These are phyloP conservation scores for Exophiala sp. DNA, from an alignment of 2,329 filamentous ascomycete genomes.

Conservation along the genomic window DNA sequence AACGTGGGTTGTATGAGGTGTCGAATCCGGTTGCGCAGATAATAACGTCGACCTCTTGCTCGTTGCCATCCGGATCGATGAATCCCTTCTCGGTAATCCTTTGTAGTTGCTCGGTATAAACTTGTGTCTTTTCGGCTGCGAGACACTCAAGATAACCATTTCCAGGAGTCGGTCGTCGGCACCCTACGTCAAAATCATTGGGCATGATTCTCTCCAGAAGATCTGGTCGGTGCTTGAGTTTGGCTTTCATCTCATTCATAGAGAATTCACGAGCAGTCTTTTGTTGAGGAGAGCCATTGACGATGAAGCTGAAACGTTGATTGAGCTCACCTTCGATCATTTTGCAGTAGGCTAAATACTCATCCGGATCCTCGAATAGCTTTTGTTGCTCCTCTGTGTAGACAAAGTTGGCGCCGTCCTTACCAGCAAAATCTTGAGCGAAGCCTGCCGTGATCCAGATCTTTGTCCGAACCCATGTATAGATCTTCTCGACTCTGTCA, in stretches of 20 bases:
- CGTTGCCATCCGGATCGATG: slow-evolving; percentile 17
- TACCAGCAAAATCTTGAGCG: slow-evolving; percentile 25
- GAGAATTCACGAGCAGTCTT: slow-evolving; percentile 16
- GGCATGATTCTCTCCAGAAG: slow-evolving; percentile 30
- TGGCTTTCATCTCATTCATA: slow-evolving; percentile 26
- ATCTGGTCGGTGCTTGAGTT: slow-evolving; percentile 23
- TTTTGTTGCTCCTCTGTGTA: slow-evolving; percentile 26
- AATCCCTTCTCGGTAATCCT: slow-evolving; percentile 22
- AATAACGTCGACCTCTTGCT: slow-evolving; percentile 30
- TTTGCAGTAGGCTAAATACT: slow-evolving; percentile 23
- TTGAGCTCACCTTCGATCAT: slow-evolving; percentile 26
- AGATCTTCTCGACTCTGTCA: slow-evolving; percentile 33
- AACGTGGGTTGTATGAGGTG: slow-evolving; percentile 23
- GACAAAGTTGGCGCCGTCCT: slow-evolving; percentile 23
- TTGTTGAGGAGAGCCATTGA: slow-evolving; percentile 14
- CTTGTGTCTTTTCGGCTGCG: slow-evolving; percentile 15
- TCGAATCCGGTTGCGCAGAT: slow-evolving; percentile 31
- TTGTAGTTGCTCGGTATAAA: slow-evolving; percentile 11
- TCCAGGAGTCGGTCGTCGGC: slow-evolving; percentile 28
- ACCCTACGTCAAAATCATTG: slow-evolving; percentile 27
- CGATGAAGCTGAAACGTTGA: slow-evolving; percentile 19
- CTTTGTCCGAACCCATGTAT: slow-evolving; percentile 32
- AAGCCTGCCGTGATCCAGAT: slow-evolving; percentile 32
- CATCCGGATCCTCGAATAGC: slow-evolving; percentile 15
- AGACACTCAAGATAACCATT: slow-evolving; percentile 26